Evolutionary conservation across 1,284 basidiomycete genomes (phyloP).

Genomic region (Cryptococcus sp.): DNA sequence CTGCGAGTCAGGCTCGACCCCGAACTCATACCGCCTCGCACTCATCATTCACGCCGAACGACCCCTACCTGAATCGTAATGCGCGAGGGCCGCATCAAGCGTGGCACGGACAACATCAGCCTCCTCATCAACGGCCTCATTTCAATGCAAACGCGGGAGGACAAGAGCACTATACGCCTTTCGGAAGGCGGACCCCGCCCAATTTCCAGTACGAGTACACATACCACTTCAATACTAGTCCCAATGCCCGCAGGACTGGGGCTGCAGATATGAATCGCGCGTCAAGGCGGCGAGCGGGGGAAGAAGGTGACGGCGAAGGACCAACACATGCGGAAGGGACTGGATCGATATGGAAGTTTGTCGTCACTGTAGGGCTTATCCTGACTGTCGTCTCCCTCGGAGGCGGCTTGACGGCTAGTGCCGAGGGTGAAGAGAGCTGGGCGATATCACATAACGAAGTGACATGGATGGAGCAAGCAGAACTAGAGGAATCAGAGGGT

Average conservation of each 20-base stretch:
- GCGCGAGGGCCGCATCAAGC: constrained; percentile 30
- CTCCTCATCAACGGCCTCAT: not conserved
- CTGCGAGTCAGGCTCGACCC: constrained; percentile 14
- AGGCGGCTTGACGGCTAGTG: constrained; percentile 38
- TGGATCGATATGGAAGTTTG: constrained; percentile 29
- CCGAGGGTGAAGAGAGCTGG: not conserved
- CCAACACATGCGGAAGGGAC: too few species aligned
- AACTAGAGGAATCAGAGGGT: too few species aligned
- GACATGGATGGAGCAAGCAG: not conserved
- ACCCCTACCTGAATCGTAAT: constrained; percentile 20
- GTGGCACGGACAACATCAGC: constrained; percentile 17
- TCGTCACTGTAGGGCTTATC: constrained; percentile 34
- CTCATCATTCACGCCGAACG: constrained; percentile 18
- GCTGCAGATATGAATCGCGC: not conserved
- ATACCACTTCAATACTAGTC: constrained; percentile 13
- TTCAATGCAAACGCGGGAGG: constrained; percentile 1
- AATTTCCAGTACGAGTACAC: constrained; percentile 18
- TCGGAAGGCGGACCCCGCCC: constrained; percentile 28
- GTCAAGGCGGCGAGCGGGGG: constrained; percentile 1
- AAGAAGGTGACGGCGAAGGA: constrained; percentile 28
- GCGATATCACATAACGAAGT: not conserved
- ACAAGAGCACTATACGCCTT: constrained; percentile 24
- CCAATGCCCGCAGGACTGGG: constrained; percentile 12
- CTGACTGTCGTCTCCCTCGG: constrained; percentile 33
- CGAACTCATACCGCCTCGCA: not conserved